Base-by-base conservation (phyloP, 345 rosid species). In the Hibiscus trionum region DNA sequence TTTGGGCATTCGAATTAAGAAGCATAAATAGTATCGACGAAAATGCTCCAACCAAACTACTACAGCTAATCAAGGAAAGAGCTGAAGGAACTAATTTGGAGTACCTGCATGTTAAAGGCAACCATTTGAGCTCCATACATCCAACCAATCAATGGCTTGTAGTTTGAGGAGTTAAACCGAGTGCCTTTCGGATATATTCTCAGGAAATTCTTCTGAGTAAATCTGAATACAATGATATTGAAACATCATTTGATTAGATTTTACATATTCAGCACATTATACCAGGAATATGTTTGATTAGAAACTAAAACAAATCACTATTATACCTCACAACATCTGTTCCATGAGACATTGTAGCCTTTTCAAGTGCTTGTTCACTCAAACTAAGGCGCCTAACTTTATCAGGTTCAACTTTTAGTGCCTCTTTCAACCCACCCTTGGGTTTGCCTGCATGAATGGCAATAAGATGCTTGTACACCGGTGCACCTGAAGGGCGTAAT, bases 71-170 rank as follows among this genome's bases (percentile, higher is more conserved):
- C 47, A 10, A 0, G 14, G 47, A 10, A 44, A 11, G 47, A 44
- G 4, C 11, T 44, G 47, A 44, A 44, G 47, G 12, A 44, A 44
- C 44, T 39, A 39, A 39, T 39, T 39, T 37, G 7, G 44, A 39
- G 44, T 76, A 94, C 97, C 90, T 94, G 98, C 97, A 95, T 95
- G 80, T 95, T 95, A 70, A 92, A 92, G 71, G 99, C 99, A 75
- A 95, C 97, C 99, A 95, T 92, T 77, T 95, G 99, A 82, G 99
- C 99, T 75, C 97, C 99, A 74, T 88, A 90, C 76, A 77, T 87
- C 97, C 97, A 92, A 17, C 97, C 97, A 61, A 88, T 70, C 71
- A 83, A 77, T 55, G 90, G 90, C 73, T 85, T 85, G 78, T 87
- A 87, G 73, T 87, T 87, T 55, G 90, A 87, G 65, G 90, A 87